These are phyloP conservation scores for Blastocystis sp. DNA, from an alignment of 352 stramenopile genomes.

Conservation along the genomic window DNA sequence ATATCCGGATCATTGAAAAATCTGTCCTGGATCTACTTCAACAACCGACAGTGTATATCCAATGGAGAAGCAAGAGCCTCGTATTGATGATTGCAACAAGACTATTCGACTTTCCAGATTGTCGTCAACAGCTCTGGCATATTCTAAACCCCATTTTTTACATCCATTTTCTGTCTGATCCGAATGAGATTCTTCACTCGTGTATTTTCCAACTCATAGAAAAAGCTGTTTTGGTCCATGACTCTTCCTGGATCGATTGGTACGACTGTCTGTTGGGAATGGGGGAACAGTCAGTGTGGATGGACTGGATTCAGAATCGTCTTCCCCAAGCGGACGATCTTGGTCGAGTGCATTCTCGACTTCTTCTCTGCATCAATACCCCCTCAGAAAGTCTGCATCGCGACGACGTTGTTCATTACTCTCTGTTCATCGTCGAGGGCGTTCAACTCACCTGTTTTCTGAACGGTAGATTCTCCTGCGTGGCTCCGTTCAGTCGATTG, in stretches of 20 bases:
- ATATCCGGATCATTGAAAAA: neutral
- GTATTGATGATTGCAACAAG: neutral
- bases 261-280: neutral
- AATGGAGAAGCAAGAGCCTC: neutral
- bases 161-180: neutral
- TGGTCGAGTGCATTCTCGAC: neutral
- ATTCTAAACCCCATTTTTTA: neutral
- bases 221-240: neutral
- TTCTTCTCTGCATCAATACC: neutral
- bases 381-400: neutral
- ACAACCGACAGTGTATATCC: neutral
- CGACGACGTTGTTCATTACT: constrained; percentile 1
- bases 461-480: neutral
- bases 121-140: neutral
- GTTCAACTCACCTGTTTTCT: neutral
- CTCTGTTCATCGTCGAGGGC: neutral
- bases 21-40: neutral
- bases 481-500: neutral
- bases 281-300: neutral
- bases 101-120: neutral
- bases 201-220: constrained; percentile 13
- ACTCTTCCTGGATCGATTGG: neutral
- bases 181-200: neutral
- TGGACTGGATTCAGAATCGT: neutral
- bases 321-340: neutral